Evolutionary conservation across 352 stramenopile species (phyloP).

Genomic region (Globisporangium abappressorium): DNA sequence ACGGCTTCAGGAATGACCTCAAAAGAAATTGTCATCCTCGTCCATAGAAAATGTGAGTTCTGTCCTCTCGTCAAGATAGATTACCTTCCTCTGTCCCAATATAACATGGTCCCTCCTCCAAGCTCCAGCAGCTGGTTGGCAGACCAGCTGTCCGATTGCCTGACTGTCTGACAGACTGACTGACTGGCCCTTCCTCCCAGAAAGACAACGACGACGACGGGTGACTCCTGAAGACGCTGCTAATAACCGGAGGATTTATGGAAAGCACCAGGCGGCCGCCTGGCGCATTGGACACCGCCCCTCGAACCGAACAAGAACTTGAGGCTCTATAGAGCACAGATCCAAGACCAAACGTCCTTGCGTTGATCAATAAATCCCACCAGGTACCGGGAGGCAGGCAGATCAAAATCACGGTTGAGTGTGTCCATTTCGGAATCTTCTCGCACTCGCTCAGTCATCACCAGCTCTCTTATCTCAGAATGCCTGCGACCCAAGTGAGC

Average conservation of each 20-base stretch:
- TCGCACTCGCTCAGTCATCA: neutral
- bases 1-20: neutral
- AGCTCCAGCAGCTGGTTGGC: neutral
- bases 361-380: neutral
- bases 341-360: neutral
- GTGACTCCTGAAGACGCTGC: neutral
- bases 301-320: neutral
- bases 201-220: neutral
- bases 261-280: neutral
- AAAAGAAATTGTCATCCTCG: neutral
- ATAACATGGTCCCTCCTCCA: no score
- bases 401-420: neutral
- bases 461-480: slow-evolving; percentile 5
- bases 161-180: neutral
- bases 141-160: neutral
- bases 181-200: neutral
- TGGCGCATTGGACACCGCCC: neutral
- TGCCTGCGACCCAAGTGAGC: slow-evolving; percentile 52
- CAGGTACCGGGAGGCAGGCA: neutral
- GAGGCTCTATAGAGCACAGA: neutral
- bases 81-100: no score
- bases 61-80: no score
- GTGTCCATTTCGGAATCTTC: slow-evolving; percentile 8
- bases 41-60: neutral
- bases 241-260: neutral